These are phyloP conservation scores for sweet orange (Citrus sinensis) DNA, from an alignment of 345 rosid species.

Conservation along the genomic window DNA sequence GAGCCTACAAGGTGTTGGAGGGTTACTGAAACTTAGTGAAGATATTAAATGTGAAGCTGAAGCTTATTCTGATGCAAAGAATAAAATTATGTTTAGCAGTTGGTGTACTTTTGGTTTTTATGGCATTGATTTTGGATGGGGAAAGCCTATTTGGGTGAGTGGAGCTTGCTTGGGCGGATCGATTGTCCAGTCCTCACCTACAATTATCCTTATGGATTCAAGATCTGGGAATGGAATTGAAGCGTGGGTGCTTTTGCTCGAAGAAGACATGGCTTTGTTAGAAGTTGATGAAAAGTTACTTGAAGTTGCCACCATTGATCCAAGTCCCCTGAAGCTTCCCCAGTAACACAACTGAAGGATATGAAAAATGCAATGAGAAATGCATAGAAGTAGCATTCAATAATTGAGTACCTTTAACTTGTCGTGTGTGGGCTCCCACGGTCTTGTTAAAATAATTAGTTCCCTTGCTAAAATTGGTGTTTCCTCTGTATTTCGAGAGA, in stretches of 20 bases:
- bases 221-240: slow-evolving; percentile 20
- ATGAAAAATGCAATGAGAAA: no score
- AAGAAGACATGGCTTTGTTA: slow-evolving; percentile 19
- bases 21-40: slow-evolving; percentile 1
- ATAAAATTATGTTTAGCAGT: slow-evolving; percentile 16
- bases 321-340: neutral
- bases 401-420: no score
- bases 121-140: slow-evolving; percentile 31
- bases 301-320: slow-evolving; percentile 13
- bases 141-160: slow-evolving; percentile 31
- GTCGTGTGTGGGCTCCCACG: no score
- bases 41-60: slow-evolving; percentile 1
- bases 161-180: neutral
- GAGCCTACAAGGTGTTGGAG: slow-evolving; percentile 11
- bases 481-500: no score
- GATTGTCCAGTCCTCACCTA: no score
- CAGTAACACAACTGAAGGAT: no score
- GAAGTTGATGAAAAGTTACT: slow-evolving; percentile 13
- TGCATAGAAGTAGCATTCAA: no score
- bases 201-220: neutral
- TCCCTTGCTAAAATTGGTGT: no score
- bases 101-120: no score
- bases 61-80: neutral
- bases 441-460: no score
- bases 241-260: slow-evolving; percentile 16